Evolutionary conservation across 306 rosid species (phyloP), one percentile per base, ranked within the genome.

Genomic region (Fragaria vesca): DNA sequence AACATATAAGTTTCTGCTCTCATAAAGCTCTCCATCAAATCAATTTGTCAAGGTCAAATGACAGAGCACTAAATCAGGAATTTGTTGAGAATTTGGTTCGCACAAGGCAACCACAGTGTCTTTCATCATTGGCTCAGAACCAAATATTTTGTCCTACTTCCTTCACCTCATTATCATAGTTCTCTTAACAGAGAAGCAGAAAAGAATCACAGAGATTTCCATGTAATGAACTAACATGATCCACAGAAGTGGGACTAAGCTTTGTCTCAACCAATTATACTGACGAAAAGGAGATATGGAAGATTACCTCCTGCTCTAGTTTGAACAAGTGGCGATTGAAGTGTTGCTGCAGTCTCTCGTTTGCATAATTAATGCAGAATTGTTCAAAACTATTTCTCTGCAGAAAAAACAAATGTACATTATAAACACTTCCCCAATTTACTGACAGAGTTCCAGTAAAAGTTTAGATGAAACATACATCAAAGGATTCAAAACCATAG

Each of bases 361-460:
- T 96, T 67, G 99, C 99, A 86, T 96, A 96, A 85, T 96, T 96
- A 75, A 96, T 96, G 87, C 98, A 95, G 88, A 95, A 95, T 82
- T 95, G 99, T 86, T 96, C 99, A 89, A 96, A 91, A 84, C 97
- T 93, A 82, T 96, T 96, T 85, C 96, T 91, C 99, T 96, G 85
- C 69, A 77, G 46, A 85, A 79, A 73, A 54, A 43, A 18, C 63
- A 34, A 45, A 75, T 30, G 48, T 63, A 40, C 28, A 57, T 54
- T 42, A 15, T 21, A 26, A 58, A 24, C 43, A 1, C 73, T 8
- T 76, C 54, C 51, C 52, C 51, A 48, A 45, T 20, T 24, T 51
- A 32, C 65, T 52, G 72, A 74, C 51, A 62, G 72, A 71, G 67
- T n/a, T 42, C 32, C 16, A 20, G 8, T 51, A 61, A 71, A 62